Conservation (phyloP, 352 stramenopile genomes). For the Thraustochytrium sp. region DNA sequence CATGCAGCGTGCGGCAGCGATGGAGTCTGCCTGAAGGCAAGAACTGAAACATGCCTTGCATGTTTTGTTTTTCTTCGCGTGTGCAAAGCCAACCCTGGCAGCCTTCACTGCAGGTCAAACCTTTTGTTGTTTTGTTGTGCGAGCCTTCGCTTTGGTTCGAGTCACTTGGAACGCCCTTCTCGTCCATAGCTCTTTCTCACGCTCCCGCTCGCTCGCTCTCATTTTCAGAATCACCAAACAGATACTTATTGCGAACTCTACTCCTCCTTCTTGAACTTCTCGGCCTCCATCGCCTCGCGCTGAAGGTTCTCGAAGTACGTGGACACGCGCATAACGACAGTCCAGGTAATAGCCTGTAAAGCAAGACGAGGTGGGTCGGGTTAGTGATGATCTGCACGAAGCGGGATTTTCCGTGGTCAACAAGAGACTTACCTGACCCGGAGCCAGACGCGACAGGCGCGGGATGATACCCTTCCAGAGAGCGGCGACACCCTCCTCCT, state of each 20-base stretch:
- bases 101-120: no score
- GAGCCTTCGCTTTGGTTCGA: not conserved
- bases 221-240: not conserved
- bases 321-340: slow-evolving; percentile 75
- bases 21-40: no score
- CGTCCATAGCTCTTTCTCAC: not conserved
- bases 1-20: no score
- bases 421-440: no score
- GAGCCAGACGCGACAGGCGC: slow-evolving; percentile 87
- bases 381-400: no score
- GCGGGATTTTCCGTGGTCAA: no score
- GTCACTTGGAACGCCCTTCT: not conserved
- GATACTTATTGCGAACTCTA: not conserved
- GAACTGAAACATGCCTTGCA: no score
- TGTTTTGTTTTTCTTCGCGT: no score
- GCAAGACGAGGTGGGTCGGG: no score
- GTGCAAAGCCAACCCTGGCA: no score
- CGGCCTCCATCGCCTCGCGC: slow-evolving; percentile 52
- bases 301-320: slow-evolving; percentile 74
- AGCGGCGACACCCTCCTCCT: slow-evolving; percentile 83
- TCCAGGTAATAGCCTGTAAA: slow-evolving; percentile 94
- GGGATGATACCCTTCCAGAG: slow-evolving; percentile 95
- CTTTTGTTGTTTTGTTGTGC: no score
- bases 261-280: slow-evolving; percentile 63
- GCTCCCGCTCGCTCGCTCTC: no score